Percentiles rank a stretch among this genome's conserved stretches.
Evolutionary conservation across 225 moss, liverwort and hornwort genomes (phyloP).

Genomic region (Bryoerythrophyllum caledonicum): DNA sequence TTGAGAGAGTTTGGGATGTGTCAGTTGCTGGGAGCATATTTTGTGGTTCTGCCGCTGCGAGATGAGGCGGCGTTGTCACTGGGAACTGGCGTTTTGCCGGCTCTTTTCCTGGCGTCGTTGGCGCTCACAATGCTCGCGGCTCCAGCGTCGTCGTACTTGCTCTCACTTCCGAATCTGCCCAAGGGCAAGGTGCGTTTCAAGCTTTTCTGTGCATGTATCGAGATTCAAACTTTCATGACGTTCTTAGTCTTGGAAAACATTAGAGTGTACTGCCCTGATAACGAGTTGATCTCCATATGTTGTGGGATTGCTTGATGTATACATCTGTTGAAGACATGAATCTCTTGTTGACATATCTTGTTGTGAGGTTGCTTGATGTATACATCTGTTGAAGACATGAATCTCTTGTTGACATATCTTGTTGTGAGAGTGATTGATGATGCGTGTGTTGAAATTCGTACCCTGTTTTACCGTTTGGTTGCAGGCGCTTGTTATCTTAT

Average conservation of each 20-base stretch:
- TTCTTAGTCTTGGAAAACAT: too few relatives aligned
- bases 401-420: conserved; percentile 2
- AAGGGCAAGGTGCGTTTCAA: conserved; percentile 61
- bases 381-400: neutral
- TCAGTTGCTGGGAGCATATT: conserved; percentile 64
- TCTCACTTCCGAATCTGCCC: conserved; percentile 58
- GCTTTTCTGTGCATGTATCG: too few relatives aligned
- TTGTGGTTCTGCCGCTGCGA: conserved; percentile 63
- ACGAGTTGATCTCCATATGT: too few relatives aligned
- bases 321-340: neutral
- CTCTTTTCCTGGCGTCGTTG: conserved; percentile 59
- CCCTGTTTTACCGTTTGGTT: conserved; percentile 18
- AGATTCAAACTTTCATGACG: too few relatives aligned
- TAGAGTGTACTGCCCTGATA: too few relatives aligned
- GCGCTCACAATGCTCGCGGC: conserved; percentile 65
- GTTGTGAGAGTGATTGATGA: neutral
- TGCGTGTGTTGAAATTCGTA: neutral
- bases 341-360: conserved; percentile 2
- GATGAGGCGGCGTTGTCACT: conserved; percentile 71
- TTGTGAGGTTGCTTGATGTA: neutral
- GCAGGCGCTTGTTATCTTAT: conserved; percentile 62
- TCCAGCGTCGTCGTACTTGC: conserved; percentile 65
- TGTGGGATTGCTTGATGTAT: too few relatives aligned
- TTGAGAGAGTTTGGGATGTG: conserved; percentile 9
- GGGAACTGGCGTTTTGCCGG: conserved; percentile 55